Percentiles rank a stretch among this genome's conserved stretches.
These are phyloP conservation scores for Antrodiella citrinella DNA, from an alignment of 768 basidiomycete genomes.

Conservation along the genomic window DNA sequence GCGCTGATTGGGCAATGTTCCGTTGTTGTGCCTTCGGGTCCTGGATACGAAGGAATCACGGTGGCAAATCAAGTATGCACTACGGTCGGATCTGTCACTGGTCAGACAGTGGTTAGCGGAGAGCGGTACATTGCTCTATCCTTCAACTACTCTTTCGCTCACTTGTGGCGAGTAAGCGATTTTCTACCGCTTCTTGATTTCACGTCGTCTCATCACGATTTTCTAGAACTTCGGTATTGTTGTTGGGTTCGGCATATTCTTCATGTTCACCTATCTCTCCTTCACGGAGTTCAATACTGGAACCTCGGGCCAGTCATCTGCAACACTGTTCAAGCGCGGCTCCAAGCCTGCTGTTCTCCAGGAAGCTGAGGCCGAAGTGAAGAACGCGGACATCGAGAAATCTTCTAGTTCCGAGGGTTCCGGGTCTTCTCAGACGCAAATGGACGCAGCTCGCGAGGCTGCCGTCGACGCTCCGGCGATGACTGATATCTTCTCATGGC, in stretches of 20 bases:
- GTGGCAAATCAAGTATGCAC: slow-evolving; percentile 71
- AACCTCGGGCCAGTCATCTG: slow-evolving; percentile 27
- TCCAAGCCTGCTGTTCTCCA: slow-evolving; percentile 19
- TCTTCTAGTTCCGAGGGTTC: not conserved
- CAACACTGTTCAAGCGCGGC: slow-evolving; percentile 63
- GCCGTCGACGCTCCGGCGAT: slow-evolving; percentile 4
- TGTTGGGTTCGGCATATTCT: slow-evolving; percentile 53
- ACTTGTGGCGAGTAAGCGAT: slow-evolving; percentile 40
- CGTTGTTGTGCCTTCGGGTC: slow-evolving; percentile 50
- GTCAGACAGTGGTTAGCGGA: slow-evolving; percentile 53
- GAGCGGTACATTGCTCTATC: slow-evolving; percentile 42
- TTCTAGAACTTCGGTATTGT: slow-evolving; percentile 61
- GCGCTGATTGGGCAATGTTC: slow-evolving; percentile 56
- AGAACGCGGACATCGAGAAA: slow-evolving; percentile 20
- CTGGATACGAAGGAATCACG: slow-evolving; percentile 49
- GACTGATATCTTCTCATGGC: slow-evolving; percentile 72
- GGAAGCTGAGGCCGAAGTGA: slow-evolving; percentile 8
- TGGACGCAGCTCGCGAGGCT: not conserved
- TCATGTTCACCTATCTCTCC: slow-evolving; percentile 38
- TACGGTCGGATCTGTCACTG: slow-evolving; percentile 55
- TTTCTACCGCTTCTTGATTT: not conserved
- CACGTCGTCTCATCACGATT: not conserved
- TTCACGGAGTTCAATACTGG: slow-evolving; percentile 49
- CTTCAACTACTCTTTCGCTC: slow-evolving; percentile 31
- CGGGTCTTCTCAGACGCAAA: not conserved